These are phyloP conservation scores for Paspalum vaginatum DNA, from an alignment of 176 grass and related monocot genomes.

Conservation along the genomic window DNA sequence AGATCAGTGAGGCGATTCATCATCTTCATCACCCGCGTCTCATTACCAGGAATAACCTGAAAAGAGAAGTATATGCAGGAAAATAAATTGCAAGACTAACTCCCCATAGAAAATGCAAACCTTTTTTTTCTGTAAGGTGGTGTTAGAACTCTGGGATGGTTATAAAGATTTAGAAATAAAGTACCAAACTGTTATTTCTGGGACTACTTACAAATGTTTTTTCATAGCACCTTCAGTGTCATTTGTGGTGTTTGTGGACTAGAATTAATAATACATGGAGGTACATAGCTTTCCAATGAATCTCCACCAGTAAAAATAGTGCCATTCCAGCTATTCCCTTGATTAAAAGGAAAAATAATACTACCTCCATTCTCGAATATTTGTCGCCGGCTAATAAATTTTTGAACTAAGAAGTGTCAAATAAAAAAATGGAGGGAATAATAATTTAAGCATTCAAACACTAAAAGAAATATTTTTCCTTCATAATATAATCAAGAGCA, in stretches of 20 bases:
- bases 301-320: conserved; percentile 7
- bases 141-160: not conserved
- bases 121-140: not conserved
- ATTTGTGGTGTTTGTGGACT: not conserved
- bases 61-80: conserved; percentile 32
- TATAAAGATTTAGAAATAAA: conserved; percentile 2
- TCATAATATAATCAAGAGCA: conserved; percentile 28
- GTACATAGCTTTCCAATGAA: not conserved
- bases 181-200: not conserved
- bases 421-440: not conserved
- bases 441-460: conserved; percentile 16
- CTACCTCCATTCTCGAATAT: no score
- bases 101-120: conserved; percentile 5
- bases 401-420: no score
- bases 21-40: conserved; percentile 99
- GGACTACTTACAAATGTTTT: not conserved
- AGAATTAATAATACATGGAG: conserved; percentile 8
- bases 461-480: conserved; percentile 25
- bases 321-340: not conserved
- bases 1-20: conserved; percentile 90
- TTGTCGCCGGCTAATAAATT: no score
- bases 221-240: not conserved
- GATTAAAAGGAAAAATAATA: conserved; percentile 4
- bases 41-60: conserved; percentile 98
- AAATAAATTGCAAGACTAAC: conserved; percentile 29